Percentiles rank a stretch among this genome's conserved stretches.
Conservation (phyloP, 805 yeast species). For the Pichia californica region DNA sequence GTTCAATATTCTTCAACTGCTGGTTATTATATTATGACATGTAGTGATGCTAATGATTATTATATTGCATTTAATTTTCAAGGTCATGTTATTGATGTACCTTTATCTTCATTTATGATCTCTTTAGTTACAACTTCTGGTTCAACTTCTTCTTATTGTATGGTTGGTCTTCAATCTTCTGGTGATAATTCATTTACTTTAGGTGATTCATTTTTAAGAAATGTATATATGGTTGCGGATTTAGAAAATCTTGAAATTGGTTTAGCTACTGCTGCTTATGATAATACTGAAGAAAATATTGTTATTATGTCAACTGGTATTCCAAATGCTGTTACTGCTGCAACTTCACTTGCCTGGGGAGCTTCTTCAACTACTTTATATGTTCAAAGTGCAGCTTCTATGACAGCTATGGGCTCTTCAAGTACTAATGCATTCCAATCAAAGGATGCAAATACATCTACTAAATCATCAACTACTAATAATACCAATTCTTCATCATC, state of each 20-base stretch:
- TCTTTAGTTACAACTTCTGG: slow-evolving; percentile 18
- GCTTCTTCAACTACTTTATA: slow-evolving; percentile 3
- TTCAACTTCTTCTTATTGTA: slow-evolving; percentile 32
- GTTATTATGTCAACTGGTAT: slow-evolving; percentile 34
- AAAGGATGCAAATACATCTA: neutral
- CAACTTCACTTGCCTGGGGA: slow-evolving; percentile 36
- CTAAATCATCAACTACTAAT: too few species aligned
- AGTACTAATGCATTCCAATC: neutral
- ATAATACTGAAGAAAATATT: slow-evolving; percentile 29
- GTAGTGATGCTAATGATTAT: slow-evolving; percentile 27
- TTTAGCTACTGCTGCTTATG: slow-evolving; percentile 31
- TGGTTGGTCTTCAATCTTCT: slow-evolving; percentile 34
- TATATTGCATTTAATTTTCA: slow-evolving; percentile 46
- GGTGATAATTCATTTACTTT: slow-evolving; percentile 33
- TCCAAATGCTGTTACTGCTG: slow-evolving; percentile 45
- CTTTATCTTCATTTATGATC: slow-evolving; percentile 30
- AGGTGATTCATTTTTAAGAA: slow-evolving; percentile 51
- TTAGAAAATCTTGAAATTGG: slow-evolving; percentile 39
- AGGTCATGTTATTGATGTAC: slow-evolving; percentile 46
- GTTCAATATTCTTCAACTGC: slow-evolving; percentile 36
- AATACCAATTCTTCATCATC: neutral
- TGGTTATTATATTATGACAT: slow-evolving; percentile 43
- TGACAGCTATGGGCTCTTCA: slow-evolving; percentile 7
- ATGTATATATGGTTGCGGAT: slow-evolving; percentile 52
- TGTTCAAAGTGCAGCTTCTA: slow-evolving; percentile 2